Percentiles rank a stretch among this genome's conserved stretches.
Conservation (phyloP, 768 basidiomycete genomes). For the Lactifluus subvellereus region DNA sequence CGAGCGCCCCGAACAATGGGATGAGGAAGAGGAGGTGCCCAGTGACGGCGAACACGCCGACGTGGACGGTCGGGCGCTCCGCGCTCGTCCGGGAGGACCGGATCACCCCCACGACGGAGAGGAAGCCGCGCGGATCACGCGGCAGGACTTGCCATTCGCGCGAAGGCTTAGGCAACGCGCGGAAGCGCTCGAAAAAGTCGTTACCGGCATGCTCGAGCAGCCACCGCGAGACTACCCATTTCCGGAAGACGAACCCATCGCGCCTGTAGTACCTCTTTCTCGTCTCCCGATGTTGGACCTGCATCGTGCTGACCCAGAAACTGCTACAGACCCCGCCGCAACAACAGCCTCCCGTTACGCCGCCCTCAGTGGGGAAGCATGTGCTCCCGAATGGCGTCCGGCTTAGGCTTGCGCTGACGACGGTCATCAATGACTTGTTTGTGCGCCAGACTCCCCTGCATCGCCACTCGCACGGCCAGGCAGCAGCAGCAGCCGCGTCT, state of each 20-base stretch:
- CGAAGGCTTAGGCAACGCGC: slow-evolving; percentile 62
- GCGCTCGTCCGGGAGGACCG: slow-evolving; percentile 48
- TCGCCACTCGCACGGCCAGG: slow-evolving; percentile 19
- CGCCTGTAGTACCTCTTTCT: slow-evolving; percentile 29
- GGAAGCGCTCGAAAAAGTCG: slow-evolving; percentile 78
- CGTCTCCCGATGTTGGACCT: background rate
- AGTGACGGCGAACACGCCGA: slow-evolving; percentile 59
- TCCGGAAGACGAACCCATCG: slow-evolving; percentile 47
- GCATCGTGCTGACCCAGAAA: background rate
- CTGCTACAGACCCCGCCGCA: slow-evolving; percentile 42
- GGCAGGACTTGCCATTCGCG: slow-evolving; percentile 60
- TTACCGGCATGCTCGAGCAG: slow-evolving; percentile 74
- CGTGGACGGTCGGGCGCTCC: slow-evolving; percentile 28
- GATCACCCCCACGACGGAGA: slow-evolving; percentile 47
- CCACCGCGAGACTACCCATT: slow-evolving; percentile 59
- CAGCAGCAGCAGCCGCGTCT: slow-evolving; percentile 16
- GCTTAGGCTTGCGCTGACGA: slow-evolving; percentile 65
- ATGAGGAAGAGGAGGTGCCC: slow-evolving; percentile 61
- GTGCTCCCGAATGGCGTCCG: slow-evolving; percentile 77
- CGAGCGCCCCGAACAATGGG: slow-evolving; percentile 66
- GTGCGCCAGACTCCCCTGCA: slow-evolving; percentile 55
- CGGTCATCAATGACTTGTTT: slow-evolving; percentile 78
- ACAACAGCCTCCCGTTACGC: slow-evolving; percentile 32
- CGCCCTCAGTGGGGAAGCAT: slow-evolving; percentile 42
- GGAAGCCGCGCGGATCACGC: slow-evolving; percentile 49